Percentiles rank a stretch among this genome's conserved stretches.
Evolutionary conservation across 148 eudicot genomes (phyloP).

Genomic region (Rhododendron vialii): DNA sequence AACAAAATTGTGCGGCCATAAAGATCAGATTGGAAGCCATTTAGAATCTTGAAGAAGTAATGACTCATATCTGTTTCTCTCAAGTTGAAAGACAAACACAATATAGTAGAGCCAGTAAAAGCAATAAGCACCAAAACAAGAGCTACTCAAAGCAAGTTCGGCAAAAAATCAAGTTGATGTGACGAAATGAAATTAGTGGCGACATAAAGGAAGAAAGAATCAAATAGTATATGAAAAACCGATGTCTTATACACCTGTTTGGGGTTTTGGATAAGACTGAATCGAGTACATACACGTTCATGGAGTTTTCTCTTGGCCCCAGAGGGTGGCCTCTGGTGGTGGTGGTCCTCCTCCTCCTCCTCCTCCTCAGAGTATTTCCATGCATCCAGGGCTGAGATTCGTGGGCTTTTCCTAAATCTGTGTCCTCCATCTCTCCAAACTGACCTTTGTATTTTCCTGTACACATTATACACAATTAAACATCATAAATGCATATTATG

Average conservation of each 20-base stretch:
- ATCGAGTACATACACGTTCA: neutral
- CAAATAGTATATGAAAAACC: neutral
- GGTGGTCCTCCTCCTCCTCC: neutral
- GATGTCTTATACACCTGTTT: neutral
- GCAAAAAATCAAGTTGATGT: neutral
- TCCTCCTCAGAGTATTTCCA: neutral
- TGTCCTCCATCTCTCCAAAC: conserved; percentile 19
- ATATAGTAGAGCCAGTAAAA: neutral
- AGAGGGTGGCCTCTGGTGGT: neutral
- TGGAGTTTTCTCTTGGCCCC: conserved; percentile 18
- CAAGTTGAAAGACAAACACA: neutral
- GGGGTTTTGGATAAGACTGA: neutral
- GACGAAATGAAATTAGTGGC: neutral
- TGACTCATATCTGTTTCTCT: neutral
- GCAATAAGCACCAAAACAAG: neutral
- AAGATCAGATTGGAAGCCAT: neutral
- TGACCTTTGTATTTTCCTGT: conserved; percentile 15
- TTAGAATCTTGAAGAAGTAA: neutral
- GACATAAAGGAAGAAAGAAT: neutral
- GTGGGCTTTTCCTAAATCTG: conserved; percentile 35
- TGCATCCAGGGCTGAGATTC: conserved; percentile 30
- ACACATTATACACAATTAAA: neutral
- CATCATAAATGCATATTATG: neutral
- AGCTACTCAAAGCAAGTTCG: neutral
- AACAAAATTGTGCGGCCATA: neutral